phyloP scores from a whole-genome alignment of 768 basidiomycete genomes.

The Trametes meyenii region DNA sequence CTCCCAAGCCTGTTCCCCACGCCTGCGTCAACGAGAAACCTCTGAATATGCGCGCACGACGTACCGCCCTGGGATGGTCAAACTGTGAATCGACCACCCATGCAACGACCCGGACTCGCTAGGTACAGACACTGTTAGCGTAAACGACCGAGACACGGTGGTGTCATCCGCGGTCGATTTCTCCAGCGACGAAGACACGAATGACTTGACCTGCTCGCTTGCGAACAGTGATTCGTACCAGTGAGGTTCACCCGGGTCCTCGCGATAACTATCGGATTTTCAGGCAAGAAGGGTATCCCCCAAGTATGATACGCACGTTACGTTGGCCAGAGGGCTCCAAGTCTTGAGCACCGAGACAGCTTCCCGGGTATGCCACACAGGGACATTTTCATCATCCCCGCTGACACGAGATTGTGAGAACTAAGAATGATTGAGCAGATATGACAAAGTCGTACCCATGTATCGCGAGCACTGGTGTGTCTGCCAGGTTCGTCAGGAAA shows the following conservation, averaged over 20 bases:
- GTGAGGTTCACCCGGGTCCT: constrained; percentile 64
- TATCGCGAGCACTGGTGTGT: constrained; percentile 70
- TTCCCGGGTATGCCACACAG: constrained; percentile 81
- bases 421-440: neutral
- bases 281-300: neutral
- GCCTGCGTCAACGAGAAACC: too few relatives aligned
- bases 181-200: constrained; percentile 46
- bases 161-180: constrained; percentile 5
- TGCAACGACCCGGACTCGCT: constrained; percentile 68
- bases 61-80: constrained; percentile 71
- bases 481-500: constrained; percentile 75
- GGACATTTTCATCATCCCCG: constrained; percentile 84
- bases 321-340: constrained; percentile 56
- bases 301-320: constrained; percentile 44
- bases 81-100: constrained; percentile 66
- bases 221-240: constrained; percentile 69
- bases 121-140: constrained; percentile 73
- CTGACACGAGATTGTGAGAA: constrained; percentile 38
- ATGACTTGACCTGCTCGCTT: constrained; percentile 55
- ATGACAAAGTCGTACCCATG: constrained; percentile 59
- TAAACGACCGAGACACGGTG: constrained; percentile 46
- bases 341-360: constrained; percentile 58
- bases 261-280: constrained; percentile 49
- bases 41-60: constrained; percentile 13
- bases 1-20: constrained; percentile 39